Conservation (phyloP, 768 basidiomycete genomes). For the Lactarius trivialis region DNA sequence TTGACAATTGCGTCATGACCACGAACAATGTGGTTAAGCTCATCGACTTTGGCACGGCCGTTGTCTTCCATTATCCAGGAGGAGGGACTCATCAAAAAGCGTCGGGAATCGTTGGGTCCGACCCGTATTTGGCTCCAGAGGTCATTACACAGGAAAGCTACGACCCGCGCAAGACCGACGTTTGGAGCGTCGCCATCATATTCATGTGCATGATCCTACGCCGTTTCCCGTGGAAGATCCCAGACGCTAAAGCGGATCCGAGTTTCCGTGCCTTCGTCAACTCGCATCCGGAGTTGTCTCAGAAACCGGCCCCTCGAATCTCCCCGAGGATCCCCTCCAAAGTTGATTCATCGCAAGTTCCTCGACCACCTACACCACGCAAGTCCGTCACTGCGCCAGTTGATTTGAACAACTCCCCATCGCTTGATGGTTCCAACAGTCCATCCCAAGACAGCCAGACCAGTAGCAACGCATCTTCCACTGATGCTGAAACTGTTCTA, state of each 20-base stretch:
- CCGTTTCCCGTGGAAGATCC: constrained; percentile 98
- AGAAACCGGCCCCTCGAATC: constrained; percentile 27
- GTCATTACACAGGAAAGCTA: constrained; percentile 76
- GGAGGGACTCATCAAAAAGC: constrained; percentile 76
- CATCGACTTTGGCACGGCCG: constrained; percentile 99
- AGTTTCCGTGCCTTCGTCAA: constrained; percentile 88
- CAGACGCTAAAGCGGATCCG: constrained; percentile 88
- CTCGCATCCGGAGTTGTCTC: constrained; percentile 82
- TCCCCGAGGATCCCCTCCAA: not conserved
- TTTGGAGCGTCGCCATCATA: constrained; percentile 97
- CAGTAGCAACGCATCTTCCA: constrained; percentile 11
- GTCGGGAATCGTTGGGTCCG: constrained; percentile 90
- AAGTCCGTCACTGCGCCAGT: constrained; percentile 5
- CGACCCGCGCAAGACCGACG: constrained; percentile 96
- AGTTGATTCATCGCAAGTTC: not conserved
- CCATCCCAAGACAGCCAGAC: constrained; percentile 11
- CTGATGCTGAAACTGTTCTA: constrained; percentile 3
- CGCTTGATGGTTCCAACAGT: constrained; percentile 13
- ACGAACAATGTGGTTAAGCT: constrained; percentile 90
- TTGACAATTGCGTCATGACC: constrained; percentile 99
- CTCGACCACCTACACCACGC: not conserved
- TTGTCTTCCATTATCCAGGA: constrained; percentile 97
- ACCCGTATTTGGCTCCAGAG: constrained; percentile 97
- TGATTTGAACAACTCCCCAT: constrained; percentile 12
- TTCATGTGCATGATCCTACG: constrained; percentile 99